Conservation (phyloP, 208 protist genomes). For the Blastocrithidia nonstop region DNA sequence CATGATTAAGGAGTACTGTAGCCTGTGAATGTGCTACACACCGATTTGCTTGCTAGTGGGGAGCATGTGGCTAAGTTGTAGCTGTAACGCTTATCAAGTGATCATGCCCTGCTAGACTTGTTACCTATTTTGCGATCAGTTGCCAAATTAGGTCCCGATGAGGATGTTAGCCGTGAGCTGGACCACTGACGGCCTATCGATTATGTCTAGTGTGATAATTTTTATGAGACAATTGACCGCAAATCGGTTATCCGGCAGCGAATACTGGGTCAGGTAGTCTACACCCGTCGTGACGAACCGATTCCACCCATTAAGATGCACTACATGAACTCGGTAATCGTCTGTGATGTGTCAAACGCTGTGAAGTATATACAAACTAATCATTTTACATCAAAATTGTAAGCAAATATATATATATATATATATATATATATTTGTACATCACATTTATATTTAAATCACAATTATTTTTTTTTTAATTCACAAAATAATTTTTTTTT, state of each 20-base stretch:
- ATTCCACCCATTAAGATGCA: slow-evolving; percentile 31
- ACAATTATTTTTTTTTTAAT: neutral
- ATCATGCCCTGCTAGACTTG: slow-evolving; percentile 42
- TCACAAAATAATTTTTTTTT: neutral
- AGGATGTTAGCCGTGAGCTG: slow-evolving; percentile 44
- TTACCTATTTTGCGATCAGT: slow-evolving; percentile 53
- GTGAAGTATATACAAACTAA: slow-evolving; percentile 11
- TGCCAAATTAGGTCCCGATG: slow-evolving; percentile 13
- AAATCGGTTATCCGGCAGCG: slow-evolving; percentile 28
- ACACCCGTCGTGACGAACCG: slow-evolving; percentile 11
- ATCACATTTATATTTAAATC: neutral
- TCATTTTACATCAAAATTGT: neutral
- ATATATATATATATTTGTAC: neutral
- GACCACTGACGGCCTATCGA: slow-evolving; percentile 65
- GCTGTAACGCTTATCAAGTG: slow-evolving; percentile 22
- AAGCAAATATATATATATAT: neutral
- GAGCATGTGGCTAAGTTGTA: slow-evolving; percentile 22
- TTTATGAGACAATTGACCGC: slow-evolving; percentile 55
- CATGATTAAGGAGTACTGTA: neutral
- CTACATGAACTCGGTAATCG: slow-evolving; percentile 32
- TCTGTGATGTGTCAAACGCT: slow-evolving; percentile 27
- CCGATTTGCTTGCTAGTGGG: slow-evolving; percentile 8
- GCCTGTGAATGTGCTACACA: slow-evolving; percentile 6
- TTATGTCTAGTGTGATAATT: slow-evolving; percentile 67
- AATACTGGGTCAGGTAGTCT: slow-evolving; percentile 28